Percentiles rank a stretch among this genome's conserved stretches.
phyloP scores from a whole-genome alignment of 129 eudicot species.

The Smallanthus sonchifolius region DNA sequence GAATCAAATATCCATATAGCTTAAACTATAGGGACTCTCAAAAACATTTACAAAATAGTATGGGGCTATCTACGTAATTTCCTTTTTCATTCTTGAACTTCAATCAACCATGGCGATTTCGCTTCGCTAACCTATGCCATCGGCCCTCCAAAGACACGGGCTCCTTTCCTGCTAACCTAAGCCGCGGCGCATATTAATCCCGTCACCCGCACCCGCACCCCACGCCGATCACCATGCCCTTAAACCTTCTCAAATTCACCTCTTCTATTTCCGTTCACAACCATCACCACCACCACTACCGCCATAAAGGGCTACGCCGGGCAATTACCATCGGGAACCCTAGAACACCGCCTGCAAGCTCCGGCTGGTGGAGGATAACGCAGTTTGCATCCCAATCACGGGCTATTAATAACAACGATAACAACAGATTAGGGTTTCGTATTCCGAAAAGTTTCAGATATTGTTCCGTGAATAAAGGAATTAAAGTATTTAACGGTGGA shows the following conservation, averaged over 20 bases:
- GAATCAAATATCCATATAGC: not conserved
- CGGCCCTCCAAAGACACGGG: constrained; percentile 2
- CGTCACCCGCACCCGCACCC: constrained; percentile 17
- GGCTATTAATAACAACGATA: not conserved
- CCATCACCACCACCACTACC: constrained; percentile 35
- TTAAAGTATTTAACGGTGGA: constrained; percentile 18
- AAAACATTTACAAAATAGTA: not conserved
- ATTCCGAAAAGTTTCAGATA: constrained; percentile 23
- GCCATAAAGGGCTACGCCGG: constrained; percentile 32
- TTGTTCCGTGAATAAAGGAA: constrained; percentile 19
- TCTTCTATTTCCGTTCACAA: constrained; percentile 30
- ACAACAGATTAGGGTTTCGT: constrained; percentile 40
- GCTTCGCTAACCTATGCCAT: constrained; percentile 22
- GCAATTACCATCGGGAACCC: constrained; percentile 23
- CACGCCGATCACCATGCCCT: constrained; percentile 41
- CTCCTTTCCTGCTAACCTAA: constrained; percentile 36
- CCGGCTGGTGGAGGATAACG: constrained; percentile 21
- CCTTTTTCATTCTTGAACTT: not conserved
- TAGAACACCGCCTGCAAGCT: constrained; percentile 22
- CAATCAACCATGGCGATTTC: constrained; percentile 10
- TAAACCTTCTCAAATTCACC: constrained; percentile 41
- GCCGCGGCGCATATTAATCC: constrained; percentile 26
- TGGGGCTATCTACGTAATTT: not conserved
- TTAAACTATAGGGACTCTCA: not conserved
- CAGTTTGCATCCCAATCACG: constrained; percentile 21